Evolutionary conservation across 2,329 filamentous ascomycete species (phyloP), one percentile per base, ranked within the genome.

Genomic region (Rhynchosporium agropyri): DNA sequence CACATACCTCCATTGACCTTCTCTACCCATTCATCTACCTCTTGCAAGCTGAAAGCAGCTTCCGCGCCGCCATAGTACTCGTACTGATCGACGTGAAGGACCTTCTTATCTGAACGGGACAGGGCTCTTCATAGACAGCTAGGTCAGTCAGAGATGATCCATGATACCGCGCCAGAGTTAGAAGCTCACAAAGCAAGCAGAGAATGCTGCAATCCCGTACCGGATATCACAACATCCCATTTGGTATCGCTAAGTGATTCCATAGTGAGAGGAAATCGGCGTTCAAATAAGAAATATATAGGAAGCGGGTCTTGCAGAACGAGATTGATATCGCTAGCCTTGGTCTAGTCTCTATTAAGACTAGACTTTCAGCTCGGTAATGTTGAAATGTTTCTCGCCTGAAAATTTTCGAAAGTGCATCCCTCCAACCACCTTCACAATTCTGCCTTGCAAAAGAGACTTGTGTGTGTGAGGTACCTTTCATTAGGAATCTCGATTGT

Each of bases 1-100:
- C 20, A 61, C 65, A 36, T 65, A 79, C 77, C 73, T 69, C 69
- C 65, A 58, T 68, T 74, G 59, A 77, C 69, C 46, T 76, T 78
- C 53, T 80, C 78, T 50, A 82, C 86, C 92, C 92, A 98, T 43
- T 83, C 81, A 69, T 93, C 88, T 43, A 86, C 88, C 75, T 97
- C 94, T 65, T 91, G 84, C 42, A 97, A 80, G 76, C 88, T 95
- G 69, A 98, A 84, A 2, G 92, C 91, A 66, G 94, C 92, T 74
- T 97, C 92, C 45, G 88, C 76, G 59, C 90, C 90, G 71, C 94
- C 94, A 78, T 98, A 98, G 77, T 91, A 96, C 66, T 87, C 83
- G 78, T 96, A 93, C 67, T 85, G 84, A 75, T 98, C 94, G 74
- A 97, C 80, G 76, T 98, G 94, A 64, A 98, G 84, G 69, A 97